A percentile compares a stretch with the other conserved stretches of the same genome.
Conservation (phyloP, 768 basidiomycete species). For the Phlegmacium glaucopus region DNA sequence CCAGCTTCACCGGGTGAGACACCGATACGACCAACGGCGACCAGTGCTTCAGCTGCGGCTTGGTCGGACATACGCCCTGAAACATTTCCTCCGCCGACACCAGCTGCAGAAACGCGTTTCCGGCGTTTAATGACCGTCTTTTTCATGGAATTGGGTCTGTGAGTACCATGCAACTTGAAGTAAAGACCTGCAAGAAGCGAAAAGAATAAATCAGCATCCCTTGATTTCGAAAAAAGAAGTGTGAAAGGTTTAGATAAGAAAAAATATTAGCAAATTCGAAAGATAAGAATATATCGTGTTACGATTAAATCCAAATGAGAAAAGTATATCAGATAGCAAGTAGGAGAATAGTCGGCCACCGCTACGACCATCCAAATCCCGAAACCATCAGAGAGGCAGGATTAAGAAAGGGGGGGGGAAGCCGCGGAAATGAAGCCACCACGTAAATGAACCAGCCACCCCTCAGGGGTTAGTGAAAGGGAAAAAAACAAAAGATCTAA, state of each 20-base stretch:
- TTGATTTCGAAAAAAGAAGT: background rate
- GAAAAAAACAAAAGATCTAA: background rate
- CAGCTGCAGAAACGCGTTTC: conserved; percentile 94
- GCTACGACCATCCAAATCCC: too few species aligned
- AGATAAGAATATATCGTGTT: too few species aligned
- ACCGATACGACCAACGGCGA: conserved; percentile 66
- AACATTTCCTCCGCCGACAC: conserved; percentile 33
- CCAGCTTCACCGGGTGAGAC: conserved; percentile 30
- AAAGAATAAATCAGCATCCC: conserved; percentile 11
- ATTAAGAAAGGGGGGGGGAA: too few species aligned
- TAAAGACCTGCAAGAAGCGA: conserved; percentile 79
- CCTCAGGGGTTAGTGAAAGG: background rate
- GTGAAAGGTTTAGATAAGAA: conserved; percentile 6
- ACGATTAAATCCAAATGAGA: too few species aligned
- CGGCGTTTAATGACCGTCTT: conserved; percentile 98
- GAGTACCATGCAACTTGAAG: conserved; percentile 96
- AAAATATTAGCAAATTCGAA: too few species aligned
- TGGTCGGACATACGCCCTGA: conserved; percentile 65
- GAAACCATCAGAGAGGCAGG: too few species aligned
- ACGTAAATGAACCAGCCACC: too few species aligned
- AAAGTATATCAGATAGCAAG: too few species aligned
- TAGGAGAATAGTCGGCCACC: too few species aligned
- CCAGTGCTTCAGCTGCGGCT: conserved; percentile 86
- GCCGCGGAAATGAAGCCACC: too few species aligned
- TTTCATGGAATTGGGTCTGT: conserved; percentile 98